A percentile compares a stretch with the other conserved stretches of the same genome.
These are phyloP conservation scores for Zarea fungicola DNA, from an alignment of 2,329 filamentous ascomycete genomes.

Conservation along the genomic window DNA sequence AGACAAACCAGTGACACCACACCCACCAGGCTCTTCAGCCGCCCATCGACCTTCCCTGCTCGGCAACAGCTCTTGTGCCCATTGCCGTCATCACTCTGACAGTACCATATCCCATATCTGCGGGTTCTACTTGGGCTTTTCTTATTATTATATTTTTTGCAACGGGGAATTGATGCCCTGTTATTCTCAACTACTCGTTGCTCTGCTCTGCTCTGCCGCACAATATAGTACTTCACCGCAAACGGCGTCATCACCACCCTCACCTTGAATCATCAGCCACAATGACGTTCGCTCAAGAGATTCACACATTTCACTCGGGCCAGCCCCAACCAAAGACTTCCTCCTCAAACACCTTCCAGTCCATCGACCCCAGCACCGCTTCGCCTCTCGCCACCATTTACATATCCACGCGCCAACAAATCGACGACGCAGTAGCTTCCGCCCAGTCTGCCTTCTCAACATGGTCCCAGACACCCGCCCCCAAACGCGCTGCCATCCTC, in stretches of 20 bases:
- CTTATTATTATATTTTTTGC: too few relatives aligned
- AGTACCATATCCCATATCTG: too few relatives aligned
- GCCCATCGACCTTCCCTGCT: background rate
- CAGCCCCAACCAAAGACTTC: conserved; percentile 53
- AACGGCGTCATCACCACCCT: conserved; percentile 5
- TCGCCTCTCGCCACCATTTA: conserved; percentile 66
- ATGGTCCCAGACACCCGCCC: conserved; percentile 73
- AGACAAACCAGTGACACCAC: background rate
- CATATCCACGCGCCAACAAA: conserved; percentile 58
- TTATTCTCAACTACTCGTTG: background rate
- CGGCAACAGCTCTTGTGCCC: background rate
- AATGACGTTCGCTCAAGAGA: conserved; percentile 33
- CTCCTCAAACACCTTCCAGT: conserved; percentile 60
- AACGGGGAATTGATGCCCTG: too few relatives aligned
- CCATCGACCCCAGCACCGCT: conserved; percentile 69
- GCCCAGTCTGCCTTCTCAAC: conserved; percentile 65
- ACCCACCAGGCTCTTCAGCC: background rate
- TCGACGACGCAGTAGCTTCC: conserved; percentile 67
- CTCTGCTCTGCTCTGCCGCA: background rate
- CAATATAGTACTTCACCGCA: conserved; percentile 2
- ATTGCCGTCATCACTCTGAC: background rate
- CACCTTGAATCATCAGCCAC: conserved; percentile 8
- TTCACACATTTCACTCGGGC: conserved; percentile 72
- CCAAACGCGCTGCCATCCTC: conserved; percentile 71
- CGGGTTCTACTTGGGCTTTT: too few relatives aligned